Evolutionary conservation across 2,329 filamentous ascomycete species (phyloP).

Genomic region (Colletotrichum paranaense): DNA sequence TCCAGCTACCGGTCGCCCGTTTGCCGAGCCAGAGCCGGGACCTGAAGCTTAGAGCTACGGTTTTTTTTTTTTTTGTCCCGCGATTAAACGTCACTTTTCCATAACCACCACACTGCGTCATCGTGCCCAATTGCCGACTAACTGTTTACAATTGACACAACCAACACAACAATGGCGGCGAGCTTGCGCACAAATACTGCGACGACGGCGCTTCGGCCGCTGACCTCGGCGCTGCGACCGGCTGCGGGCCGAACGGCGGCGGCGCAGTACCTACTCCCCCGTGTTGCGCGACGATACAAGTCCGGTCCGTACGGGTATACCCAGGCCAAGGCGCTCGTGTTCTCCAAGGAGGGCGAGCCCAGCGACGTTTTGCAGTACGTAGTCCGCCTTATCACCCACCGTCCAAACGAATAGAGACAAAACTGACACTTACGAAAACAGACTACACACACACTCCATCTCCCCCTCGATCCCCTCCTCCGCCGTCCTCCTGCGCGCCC

Average conservation of each 20-base stretch:
- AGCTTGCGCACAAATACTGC: slow-evolving; percentile 12
- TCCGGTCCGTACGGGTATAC: slow-evolving; percentile 82
- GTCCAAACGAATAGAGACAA: background rate
- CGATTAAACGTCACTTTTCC: background rate
- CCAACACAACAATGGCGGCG: slow-evolving; percentile 11
- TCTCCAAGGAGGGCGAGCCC: slow-evolving; percentile 80
- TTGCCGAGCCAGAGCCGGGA: slow-evolving; percentile 34
- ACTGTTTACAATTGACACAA: background rate
- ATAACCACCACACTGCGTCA: background rate
- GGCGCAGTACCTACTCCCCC: slow-evolving; percentile 33
- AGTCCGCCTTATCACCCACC: background rate
- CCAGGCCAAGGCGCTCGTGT: slow-evolving; percentile 85
- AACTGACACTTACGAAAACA: slow-evolving; percentile 34
- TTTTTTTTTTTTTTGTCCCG: background rate
- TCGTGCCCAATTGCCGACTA: background rate
- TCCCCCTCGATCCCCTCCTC: slow-evolving; percentile 75
- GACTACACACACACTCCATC: slow-evolving; percentile 81
- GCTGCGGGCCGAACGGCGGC: background rate
- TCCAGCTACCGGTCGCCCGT: slow-evolving; percentile 21
- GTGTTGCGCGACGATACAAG: slow-evolving; percentile 54
- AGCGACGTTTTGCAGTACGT: slow-evolving; percentile 73
- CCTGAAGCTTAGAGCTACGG: background rate
- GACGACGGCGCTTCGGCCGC: slow-evolving; percentile 27
- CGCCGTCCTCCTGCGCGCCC: slow-evolving; percentile 82
- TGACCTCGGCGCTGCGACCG: slow-evolving; percentile 29